Conservation (phyloP, 306 rosid genomes). For the Senna tora region DNA sequence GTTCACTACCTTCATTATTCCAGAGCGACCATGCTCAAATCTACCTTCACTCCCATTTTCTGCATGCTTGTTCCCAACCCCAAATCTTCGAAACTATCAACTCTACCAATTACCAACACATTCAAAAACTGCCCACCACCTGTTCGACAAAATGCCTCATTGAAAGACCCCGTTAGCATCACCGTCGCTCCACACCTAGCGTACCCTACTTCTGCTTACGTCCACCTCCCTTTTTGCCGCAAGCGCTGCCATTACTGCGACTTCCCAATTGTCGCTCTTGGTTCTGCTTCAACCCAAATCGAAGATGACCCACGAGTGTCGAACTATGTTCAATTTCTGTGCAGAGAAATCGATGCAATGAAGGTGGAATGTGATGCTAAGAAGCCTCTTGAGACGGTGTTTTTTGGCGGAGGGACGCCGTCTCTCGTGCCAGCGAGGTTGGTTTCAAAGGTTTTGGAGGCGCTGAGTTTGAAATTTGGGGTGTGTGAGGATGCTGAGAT, state of each 20-base stretch:
- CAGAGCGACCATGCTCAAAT: conserved; percentile 52
- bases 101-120: conserved; percentile 9
- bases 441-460: conserved; percentile 61
- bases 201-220: conserved; percentile 73
- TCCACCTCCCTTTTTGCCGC: conserved; percentile 96
- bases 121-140: conserved; percentile 43
- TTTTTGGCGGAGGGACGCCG: conserved; percentile 92
- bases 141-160: conserved; percentile 75
- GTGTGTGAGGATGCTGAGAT: conserved; percentile 63
- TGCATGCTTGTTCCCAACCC: conserved; percentile 49
- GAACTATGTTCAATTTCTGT: conserved; percentile 64
- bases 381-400: conserved; percentile 77
- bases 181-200: neutral
- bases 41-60: conserved; percentile 61
- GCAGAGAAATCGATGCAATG: conserved; percentile 81
- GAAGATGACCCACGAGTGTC: conserved; percentile 73
- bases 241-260: conserved; percentile 97
- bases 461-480: conserved; percentile 61
- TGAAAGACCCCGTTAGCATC: conserved; percentile 8
- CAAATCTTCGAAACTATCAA: conserved; percentile 23
- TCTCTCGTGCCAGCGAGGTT: conserved; percentile 83
- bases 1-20: neutral
- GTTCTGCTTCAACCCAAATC: conserved; percentile 57
- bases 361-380: conserved; percentile 29
- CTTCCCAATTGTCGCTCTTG: conserved; percentile 92